Evolutionary conservation across 306 rosid species (phyloP), one percentile per base, ranked within the genome.

Genomic region (Begonia peltatifolia): DNA sequence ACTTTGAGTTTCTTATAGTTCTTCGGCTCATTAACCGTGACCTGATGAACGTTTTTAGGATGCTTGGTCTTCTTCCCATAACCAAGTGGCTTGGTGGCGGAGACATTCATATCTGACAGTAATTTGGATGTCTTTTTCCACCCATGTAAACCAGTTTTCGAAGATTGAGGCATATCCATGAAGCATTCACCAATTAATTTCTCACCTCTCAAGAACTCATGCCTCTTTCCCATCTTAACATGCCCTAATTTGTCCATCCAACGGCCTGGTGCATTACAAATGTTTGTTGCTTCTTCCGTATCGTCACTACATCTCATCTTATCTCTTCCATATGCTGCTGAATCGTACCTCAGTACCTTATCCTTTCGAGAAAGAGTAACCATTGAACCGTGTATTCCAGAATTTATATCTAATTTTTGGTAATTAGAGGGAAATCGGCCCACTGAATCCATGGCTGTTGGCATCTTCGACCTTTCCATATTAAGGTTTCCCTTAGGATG

Each of bases 401-500:
- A 55, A 66, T 69, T 79, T 71, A 79, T 71, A 66, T 77, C 82
- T 50, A 63, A 54, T 62, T 74, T 74, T 62, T 67, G 73, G 75
- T 82, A 77, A 64, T 43, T 47, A 53, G 89, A 67, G 54, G 85
- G 54, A 41, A 30, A 47, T 58, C 64, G 71, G 17, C 63, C 68
- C 17, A 56, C 54, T 3, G 63, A 63, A 53, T 83, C 85, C 70
- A 76, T 81, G 16, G 58, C 72, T 11, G 72, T 52, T 46, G 77
- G 64, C 47, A 69, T 55, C 76, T 77, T 92, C 30, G 74, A 68
- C 50, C 79, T 83, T 42, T 78, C 78, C 76, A 84, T 55, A 79
- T 82, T 87, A 51, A 81, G 79, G n/a, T 60, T 83, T 55, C 93
- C 93, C 71, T 74, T 87, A 1, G 87, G 75, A 64, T 86, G 77